Conservation (phyloP, 495 filamentous ascomycete genomes). For the Aspergillus bertholletiae region DNA sequence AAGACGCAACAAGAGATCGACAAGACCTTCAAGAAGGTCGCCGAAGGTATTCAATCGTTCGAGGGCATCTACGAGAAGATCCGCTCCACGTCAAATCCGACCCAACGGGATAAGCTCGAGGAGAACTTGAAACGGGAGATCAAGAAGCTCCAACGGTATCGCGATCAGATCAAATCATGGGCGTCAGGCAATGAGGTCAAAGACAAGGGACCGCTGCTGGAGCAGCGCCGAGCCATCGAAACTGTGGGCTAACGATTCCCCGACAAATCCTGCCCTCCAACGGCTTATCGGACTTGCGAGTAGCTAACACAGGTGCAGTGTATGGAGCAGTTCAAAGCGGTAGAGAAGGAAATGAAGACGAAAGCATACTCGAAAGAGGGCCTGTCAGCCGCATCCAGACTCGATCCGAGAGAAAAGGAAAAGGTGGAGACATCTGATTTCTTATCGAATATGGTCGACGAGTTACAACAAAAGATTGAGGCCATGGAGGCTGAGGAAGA, state of each 20-base stretch:
- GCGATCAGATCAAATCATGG: slow-evolving; percentile 99
- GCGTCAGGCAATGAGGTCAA: slow-evolving; percentile 96
- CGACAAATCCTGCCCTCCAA: slow-evolving; percentile 1
- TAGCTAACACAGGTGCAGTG: slow-evolving; percentile 58
- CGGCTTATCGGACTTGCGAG: not conserved
- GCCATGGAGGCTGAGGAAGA: slow-evolving; percentile 88
- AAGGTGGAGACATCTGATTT: slow-evolving; percentile 85
- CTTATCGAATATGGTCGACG: slow-evolving; percentile 81
- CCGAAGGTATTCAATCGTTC: slow-evolving; percentile 87
- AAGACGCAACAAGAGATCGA: slow-evolving; percentile 97
- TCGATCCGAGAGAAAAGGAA: slow-evolving; percentile 93
- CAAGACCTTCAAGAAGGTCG: slow-evolving; percentile 96
- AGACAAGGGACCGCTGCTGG: slow-evolving; percentile 91
- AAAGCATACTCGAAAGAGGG: slow-evolving; percentile 99
- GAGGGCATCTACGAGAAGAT: slow-evolving; percentile 96
- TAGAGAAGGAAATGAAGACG: slow-evolving; percentile 99
- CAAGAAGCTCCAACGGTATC: slow-evolving; percentile 96
- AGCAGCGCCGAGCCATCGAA: slow-evolving; percentile 93
- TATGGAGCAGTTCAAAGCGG: slow-evolving; percentile 99
- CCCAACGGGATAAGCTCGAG: slow-evolving; percentile 97
- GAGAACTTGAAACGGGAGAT: slow-evolving; percentile 98
- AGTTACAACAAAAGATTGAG: slow-evolving; percentile 90
- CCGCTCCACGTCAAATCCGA: slow-evolving; percentile 78
- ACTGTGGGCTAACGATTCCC: slow-evolving; percentile 54
- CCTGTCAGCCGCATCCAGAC: slow-evolving; percentile 79